A percentile compares a stretch with the other conserved stretches of the same genome.
Evolutionary conservation across 257 asterid species (phyloP).

Genomic region (Apocynum venetum): DNA sequence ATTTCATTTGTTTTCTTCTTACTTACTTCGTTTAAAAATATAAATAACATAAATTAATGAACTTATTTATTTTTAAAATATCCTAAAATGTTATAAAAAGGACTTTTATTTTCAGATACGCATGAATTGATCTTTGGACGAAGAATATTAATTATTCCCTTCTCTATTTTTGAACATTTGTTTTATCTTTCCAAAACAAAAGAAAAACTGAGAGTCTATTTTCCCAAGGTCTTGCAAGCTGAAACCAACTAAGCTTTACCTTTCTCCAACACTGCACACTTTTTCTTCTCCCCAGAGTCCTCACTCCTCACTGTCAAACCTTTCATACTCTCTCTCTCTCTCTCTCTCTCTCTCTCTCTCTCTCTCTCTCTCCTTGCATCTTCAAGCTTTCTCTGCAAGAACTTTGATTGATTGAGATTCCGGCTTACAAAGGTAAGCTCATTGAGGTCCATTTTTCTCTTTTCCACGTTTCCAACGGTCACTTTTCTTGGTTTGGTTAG

Average conservation of each 20-base stretch:
- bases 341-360: conserved; percentile 14
- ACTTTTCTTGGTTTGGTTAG: conserved; percentile 16
- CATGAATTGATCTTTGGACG: too few species aligned
- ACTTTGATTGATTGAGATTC: conserved; percentile 12
- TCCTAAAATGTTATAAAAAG: too few species aligned
- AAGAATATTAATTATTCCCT: too few species aligned
- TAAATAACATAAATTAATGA: too few species aligned
- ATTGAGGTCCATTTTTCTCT: conserved; percentile 17
- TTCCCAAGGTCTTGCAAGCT: conserved; percentile 47
- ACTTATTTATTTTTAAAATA: too few species aligned
- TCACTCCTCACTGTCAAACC: conserved; percentile 39
- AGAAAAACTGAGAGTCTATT: conserved; percentile 17
- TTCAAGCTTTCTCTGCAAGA: conserved; percentile 17
- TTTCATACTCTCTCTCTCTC: conserved; percentile 26
- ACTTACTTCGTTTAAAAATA: too few species aligned
- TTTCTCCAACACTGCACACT: conserved; percentile 39
- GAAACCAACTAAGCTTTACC: conserved; percentile 49
- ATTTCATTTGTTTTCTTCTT: too few species aligned
- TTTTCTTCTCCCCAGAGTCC: conserved; percentile 19
- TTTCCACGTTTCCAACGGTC: conserved; percentile 26
- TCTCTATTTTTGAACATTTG: too few species aligned
- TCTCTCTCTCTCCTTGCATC: conserved; percentile 2
- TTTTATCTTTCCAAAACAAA: neutral
- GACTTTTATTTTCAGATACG: too few species aligned
- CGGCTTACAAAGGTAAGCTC: conserved; percentile 30